Conservation (phyloP, 1,284 basidiomycete genomes). For the Tylopilus sp. region DNA sequence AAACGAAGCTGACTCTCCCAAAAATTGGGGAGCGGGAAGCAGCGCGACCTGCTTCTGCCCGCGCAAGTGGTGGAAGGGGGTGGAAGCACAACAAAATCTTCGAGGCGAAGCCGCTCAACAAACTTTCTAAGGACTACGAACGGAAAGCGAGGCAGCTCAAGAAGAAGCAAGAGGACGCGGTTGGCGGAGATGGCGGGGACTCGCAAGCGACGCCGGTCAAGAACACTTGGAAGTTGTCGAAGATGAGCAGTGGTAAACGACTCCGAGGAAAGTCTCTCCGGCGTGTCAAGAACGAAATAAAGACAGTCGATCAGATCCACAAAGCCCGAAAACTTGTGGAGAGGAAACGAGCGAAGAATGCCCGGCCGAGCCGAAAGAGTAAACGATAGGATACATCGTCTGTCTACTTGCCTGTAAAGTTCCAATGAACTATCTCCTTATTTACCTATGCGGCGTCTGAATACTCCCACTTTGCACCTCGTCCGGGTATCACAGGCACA, state of each 20-base stretch:
- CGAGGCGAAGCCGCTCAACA: constrained; percentile 70
- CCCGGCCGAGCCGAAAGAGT: constrained; percentile 56
- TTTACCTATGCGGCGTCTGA: constrained; percentile 29
- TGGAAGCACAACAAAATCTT: constrained; percentile 66
- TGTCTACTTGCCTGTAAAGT: constrained; percentile 8
- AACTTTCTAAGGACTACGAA: constrained; percentile 63
- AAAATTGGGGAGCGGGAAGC: constrained; percentile 71
- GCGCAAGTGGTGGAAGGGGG: constrained; percentile 44
- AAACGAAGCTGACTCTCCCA: constrained; percentile 68
- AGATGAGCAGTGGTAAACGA: constrained; percentile 38
- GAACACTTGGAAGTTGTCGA: constrained; percentile 21
- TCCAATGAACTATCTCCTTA: constrained; percentile 3
- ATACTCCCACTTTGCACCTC: constrained; percentile 75
- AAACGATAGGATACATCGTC: constrained; percentile 38
- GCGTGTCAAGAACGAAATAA: constrained; percentile 74
- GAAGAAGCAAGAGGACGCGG: constrained; percentile 44
- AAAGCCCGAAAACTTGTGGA: constrained; percentile 64
- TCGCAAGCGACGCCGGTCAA: constrained; percentile 13
- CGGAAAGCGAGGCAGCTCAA: constrained; percentile 60
- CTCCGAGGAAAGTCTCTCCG: constrained; percentile 57
- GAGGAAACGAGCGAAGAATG: constrained; percentile 70
- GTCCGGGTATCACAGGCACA: constrained; percentile 51
- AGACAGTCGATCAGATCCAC: constrained; percentile 80
- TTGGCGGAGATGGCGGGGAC: constrained; percentile 20
- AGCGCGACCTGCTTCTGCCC: constrained; percentile 29